Evolutionary conservation across 2,329 filamentous ascomycete species (phyloP).

Genomic region (Chrysosporium queenslandicum): DNA sequence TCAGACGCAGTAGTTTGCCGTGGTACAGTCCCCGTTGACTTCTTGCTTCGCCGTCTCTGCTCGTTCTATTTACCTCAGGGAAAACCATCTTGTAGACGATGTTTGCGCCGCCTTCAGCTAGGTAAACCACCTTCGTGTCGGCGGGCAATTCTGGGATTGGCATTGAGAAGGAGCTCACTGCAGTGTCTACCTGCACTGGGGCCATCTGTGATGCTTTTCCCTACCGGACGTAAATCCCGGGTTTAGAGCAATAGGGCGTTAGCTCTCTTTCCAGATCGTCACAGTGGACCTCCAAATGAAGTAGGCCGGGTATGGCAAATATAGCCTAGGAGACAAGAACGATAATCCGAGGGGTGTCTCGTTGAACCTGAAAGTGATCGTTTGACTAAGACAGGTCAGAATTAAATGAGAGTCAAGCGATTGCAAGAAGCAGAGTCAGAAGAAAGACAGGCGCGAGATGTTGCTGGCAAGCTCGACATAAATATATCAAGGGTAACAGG

Average conservation of each 20-base stretch:
- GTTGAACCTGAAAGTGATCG: too few relatives aligned
- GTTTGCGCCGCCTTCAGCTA: slow-evolving; percentile 66
- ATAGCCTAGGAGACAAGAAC: too few relatives aligned
- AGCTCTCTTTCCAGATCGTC: too few relatives aligned
- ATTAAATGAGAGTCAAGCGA: too few relatives aligned
- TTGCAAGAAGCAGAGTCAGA: too few relatives aligned
- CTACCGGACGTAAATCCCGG: too few relatives aligned
- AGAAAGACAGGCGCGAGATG: not conserved
- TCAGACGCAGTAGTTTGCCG: slow-evolving; percentile 50
- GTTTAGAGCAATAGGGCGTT: too few relatives aligned
- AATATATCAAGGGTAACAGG: not conserved
- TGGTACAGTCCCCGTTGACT: slow-evolving; percentile 15
- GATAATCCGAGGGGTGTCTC: too few relatives aligned
- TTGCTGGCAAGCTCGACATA: too few relatives aligned
- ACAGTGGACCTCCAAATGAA: too few relatives aligned
- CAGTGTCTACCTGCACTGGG: not conserved
- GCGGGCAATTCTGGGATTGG: slow-evolving; percentile 26
- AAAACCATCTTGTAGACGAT: slow-evolving; percentile 56
- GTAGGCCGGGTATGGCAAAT: too few relatives aligned
- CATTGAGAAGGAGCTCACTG: not conserved
- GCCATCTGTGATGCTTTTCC: slow-evolving; percentile 1
- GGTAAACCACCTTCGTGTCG: slow-evolving; percentile 35
- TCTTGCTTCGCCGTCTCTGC: slow-evolving; percentile 11
- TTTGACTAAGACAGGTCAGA: too few relatives aligned
- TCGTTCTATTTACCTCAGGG: slow-evolving; percentile 23